Percentiles rank a stretch among this genome's conserved stretches.
Conservation (phyloP, 129 eudicot species). For the Pulicaria dysenterica region DNA sequence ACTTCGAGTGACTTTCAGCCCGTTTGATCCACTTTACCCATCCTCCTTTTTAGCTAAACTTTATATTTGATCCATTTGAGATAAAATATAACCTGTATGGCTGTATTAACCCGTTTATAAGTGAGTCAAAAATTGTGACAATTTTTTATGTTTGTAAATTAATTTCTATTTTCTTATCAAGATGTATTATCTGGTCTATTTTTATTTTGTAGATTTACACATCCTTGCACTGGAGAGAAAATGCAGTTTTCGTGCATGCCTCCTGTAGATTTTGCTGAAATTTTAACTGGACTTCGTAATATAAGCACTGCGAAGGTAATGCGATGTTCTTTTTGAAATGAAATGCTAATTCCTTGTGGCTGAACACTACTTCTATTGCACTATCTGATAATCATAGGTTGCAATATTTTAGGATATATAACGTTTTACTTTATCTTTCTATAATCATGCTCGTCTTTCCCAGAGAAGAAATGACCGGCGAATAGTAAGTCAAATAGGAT, state of each 20-base stretch:
- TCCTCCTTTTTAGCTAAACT: not conserved
- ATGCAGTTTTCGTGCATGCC: conserved; percentile 76
- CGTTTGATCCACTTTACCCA: not conserved
- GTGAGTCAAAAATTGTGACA: not conserved
- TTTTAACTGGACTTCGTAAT: conserved; percentile 62
- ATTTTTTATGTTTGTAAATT: not conserved
- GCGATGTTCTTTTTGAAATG: not conserved
- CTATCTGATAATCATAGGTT: not conserved
- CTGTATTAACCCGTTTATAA: not conserved
- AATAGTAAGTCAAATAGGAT: too few species aligned
- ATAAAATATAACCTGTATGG: not conserved
- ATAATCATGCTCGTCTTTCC: not conserved
- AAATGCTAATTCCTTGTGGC: too few species aligned
- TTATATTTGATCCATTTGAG: not conserved
- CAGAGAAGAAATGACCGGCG: not conserved
- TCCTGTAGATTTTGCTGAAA: conserved; percentile 83
- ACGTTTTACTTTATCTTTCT: not conserved
- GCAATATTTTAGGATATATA: conserved; percentile 7
- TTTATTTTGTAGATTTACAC: conserved; percentile 57
- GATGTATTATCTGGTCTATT: not conserved
- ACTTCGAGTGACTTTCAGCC: not conserved
- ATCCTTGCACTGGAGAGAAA: conserved; percentile 77
- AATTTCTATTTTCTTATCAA: not conserved
- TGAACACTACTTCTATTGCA: too few species aligned
- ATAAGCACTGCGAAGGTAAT: conserved; percentile 56